These are phyloP conservation scores for Aphanomyces invadans DNA, from an alignment of 352 stramenopile genomes.

Conservation along the genomic window DNA sequence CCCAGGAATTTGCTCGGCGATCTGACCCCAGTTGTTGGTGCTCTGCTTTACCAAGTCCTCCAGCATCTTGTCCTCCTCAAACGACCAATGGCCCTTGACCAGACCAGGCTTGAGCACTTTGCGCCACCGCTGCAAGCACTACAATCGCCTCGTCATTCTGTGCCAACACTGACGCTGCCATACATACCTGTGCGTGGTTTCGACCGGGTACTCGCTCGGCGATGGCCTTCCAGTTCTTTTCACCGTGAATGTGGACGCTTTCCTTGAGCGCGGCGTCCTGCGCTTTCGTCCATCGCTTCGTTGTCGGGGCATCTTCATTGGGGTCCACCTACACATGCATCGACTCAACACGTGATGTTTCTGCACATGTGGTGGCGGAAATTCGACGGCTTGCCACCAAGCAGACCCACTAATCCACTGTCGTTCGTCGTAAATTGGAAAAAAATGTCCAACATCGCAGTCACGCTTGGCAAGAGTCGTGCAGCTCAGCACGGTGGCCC, in stretches of 20 bases:
- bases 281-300: constrained; percentile 82
- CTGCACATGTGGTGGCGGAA: too few relatives aligned
- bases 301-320: constrained; percentile 58
- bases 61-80: constrained; percentile 92
- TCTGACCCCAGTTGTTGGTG: constrained; percentile 91
- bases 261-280: constrained; percentile 78
- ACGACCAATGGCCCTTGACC: constrained; percentile 93
- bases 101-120: constrained; percentile 93
- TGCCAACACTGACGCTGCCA: too few relatives aligned
- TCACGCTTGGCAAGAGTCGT: too few relatives aligned
- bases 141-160: neutral
- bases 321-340: constrained; percentile 17
- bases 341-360: neutral
- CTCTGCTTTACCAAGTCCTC: constrained; percentile 82
- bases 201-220: constrained; percentile 72
- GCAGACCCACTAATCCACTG: too few relatives aligned
- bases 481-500: too few relatives aligned
- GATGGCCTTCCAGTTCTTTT: constrained; percentile 88
- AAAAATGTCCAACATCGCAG: too few relatives aligned
- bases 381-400: too few relatives aligned
- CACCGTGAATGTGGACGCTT: constrained; percentile 71
- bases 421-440: too few relatives aligned
- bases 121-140: constrained; percentile 81
- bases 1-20: constrained; percentile 88
- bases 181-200: constrained; percentile 59